Percentiles rank a stretch among this genome's conserved stretches.
These are phyloP conservation scores for Peronospora destructor DNA, from an alignment of 352 stramenopile species.

Conservation along the genomic window DNA sequence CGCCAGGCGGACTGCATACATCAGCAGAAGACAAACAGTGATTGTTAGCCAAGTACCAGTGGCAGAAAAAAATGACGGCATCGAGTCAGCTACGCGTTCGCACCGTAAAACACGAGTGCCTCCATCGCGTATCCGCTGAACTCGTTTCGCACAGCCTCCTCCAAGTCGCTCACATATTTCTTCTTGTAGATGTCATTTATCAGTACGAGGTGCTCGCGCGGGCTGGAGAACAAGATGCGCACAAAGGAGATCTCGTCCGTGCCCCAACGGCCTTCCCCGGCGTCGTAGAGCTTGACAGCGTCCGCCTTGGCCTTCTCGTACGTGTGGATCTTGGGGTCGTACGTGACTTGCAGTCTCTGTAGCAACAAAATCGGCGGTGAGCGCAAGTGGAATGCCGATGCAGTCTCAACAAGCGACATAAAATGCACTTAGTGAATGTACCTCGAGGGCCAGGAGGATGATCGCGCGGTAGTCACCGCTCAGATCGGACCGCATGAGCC, in stretches of 20 bases:
- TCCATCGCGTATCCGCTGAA: conserved; percentile 56
- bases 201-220: conserved; percentile 44
- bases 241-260: conserved; percentile 68
- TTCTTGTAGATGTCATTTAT: conserved; percentile 63
- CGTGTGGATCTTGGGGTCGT: conserved; percentile 52
- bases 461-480: conserved; percentile 66
- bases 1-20: conserved; percentile 37
- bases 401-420: background rate
- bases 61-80: background rate
- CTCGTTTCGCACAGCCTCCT: conserved; percentile 51
- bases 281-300: conserved; percentile 59
- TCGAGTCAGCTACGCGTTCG: conserved; percentile 3
- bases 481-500: conserved; percentile 55
- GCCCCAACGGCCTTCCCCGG: conserved; percentile 62
- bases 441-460: conserved; percentile 54
- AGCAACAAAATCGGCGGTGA: conserved; percentile 1
- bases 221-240: conserved; percentile 51
- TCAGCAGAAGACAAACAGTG: conserved; percentile 5
- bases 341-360: conserved; percentile 33
- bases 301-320: conserved; percentile 44
- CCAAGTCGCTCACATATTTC: conserved; percentile 59
- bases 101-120: conserved; percentile 60
- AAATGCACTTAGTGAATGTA: conserved; percentile 8
- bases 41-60: background rate
- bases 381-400: background rate